Evolutionary conservation across 805 yeast genomes (phyloP), one percentile per base, ranked within the genome.

Genomic region (Metschnikowia cerradonensis): DNA sequence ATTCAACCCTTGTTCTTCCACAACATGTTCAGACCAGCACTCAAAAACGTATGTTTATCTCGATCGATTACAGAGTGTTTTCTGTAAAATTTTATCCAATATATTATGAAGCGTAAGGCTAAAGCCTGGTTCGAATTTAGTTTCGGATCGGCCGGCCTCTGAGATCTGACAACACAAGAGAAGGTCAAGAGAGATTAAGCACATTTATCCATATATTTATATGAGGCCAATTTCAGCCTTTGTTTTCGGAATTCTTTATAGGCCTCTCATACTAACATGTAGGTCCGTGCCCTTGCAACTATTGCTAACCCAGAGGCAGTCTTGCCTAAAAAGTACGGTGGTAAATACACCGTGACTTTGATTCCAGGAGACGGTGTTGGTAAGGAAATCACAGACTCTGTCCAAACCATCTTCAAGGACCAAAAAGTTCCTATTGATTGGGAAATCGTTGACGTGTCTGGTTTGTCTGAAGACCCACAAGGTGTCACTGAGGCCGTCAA

Each of bases 301-400:
- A 69, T 78, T 51, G 79, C 83, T 50, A 71, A 83, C 30, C 78
- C 86, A 49, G 87, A 82, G 67, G 64, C 79, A 53, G 79, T 80
- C 57, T 77, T 88, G 64, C 95, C 96, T 64, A 89, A 89, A 77
- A 87, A 88, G 74, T 90, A 89, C 75, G 98, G 98, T 61, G 96
- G 97, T 56, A 85, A 85, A 68, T 91, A 82, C 79, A 88, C 92
- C 48, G 97, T 94, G 52, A 92, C 99, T 46, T 79, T 92, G 69
- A 86, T 92, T 62, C 98, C 98, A 52, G 97, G 99, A 74, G 99
- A 92, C 68, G 98, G 98, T 81, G 87, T 91, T 60, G 99, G 99
- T 72, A 86, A 85, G 67, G 97, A 91, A 77, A 88, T 91, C 68
- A 86, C 98, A 52, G 92, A 88, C 70, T 87, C 97, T 23, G 99